Evolutionary conservation across 495 filamentous ascomycete genomes (phyloP).

Genomic region (Parachaetomium inaequale): DNA sequence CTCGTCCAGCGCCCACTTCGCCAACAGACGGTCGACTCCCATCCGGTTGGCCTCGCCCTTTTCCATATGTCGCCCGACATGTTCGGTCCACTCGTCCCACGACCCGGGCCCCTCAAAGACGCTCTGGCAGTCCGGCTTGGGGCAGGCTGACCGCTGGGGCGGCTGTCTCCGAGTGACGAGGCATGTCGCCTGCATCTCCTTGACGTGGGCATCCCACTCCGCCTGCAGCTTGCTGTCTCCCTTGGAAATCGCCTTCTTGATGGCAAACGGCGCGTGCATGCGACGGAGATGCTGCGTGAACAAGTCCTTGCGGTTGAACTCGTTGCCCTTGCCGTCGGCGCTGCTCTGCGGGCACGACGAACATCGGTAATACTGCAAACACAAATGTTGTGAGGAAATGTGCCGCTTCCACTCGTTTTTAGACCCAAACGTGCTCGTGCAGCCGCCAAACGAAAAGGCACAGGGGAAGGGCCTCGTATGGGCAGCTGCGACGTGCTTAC

Average conservation of each 20-base stretch:
- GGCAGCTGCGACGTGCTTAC: constrained; percentile 58
- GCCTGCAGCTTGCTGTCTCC: constrained; percentile 50
- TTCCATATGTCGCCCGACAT: constrained; percentile 88
- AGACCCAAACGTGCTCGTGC: constrained; percentile 75
- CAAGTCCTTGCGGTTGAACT: constrained; percentile 87
- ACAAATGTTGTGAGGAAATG: constrained; percentile 83
- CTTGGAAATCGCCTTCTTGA: constrained; percentile 48
- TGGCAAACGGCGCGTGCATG: constrained; percentile 67
- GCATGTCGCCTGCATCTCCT: constrained; percentile 64
- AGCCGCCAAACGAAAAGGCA: constrained; percentile 81
- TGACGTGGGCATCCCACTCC: constrained; percentile 56
- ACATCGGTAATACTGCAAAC: constrained; percentile 80
- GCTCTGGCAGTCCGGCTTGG: constrained; percentile 61
- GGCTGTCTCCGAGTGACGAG: constrained; percentile 61
- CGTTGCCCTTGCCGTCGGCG: constrained; percentile 54
- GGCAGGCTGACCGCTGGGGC: constrained; percentile 65
- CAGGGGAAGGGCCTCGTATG: constrained; percentile 75
- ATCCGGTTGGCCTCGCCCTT: constrained; percentile 51
- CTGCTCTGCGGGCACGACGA: constrained; percentile 64
- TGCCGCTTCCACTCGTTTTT: constrained; percentile 97
- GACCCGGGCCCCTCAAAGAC: constrained; percentile 65
- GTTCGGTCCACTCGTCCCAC: constrained; percentile 90
- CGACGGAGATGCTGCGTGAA: constrained; percentile 93
- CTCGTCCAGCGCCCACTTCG: constrained; percentile 55
- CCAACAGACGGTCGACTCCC: constrained; percentile 49